Conservation (phyloP, 805 yeast genomes). For the Vanderwaltozyma yarrowii region DNA sequence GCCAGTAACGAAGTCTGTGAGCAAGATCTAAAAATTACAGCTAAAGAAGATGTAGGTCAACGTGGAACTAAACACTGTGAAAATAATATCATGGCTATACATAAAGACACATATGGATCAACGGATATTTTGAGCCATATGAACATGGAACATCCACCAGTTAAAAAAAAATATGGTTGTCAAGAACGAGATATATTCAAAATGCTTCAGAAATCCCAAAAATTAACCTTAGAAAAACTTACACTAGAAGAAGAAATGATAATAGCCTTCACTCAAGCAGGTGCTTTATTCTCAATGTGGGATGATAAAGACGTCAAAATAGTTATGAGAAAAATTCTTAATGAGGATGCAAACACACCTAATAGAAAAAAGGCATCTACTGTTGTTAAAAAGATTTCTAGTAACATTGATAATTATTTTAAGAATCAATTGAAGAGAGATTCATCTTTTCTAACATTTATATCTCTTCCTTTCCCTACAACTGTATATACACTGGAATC, state of each 20-base stretch:
- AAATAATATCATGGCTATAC: too few species aligned
- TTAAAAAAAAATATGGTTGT: too few species aligned
- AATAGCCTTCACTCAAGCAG: not conserved
- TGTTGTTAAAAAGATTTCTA: not conserved
- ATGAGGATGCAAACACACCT: not conserved
- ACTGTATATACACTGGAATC: not conserved
- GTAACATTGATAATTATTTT: not conserved
- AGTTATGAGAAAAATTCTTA: not conserved
- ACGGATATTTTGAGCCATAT: too few species aligned
- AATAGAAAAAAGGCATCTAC: not conserved
- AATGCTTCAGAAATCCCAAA: too few species aligned
- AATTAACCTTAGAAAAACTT: not conserved
- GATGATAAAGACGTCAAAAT: not conserved
- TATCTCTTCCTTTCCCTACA: not conserved
- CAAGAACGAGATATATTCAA: too few species aligned
- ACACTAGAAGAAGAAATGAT: not conserved
- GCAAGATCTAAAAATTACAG: too few species aligned
- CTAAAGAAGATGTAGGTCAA: too few species aligned
- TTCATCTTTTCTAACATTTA: not conserved
- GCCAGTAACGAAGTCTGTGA: too few species aligned
- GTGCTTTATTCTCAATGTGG: not conserved
- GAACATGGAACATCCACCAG: too few species aligned
- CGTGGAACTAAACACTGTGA: too few species aligned
- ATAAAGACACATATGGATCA: too few species aligned
- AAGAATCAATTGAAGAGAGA: not conserved